A percentile compares a stretch with the other conserved stretches of the same genome.
Conservation (phyloP, 2,329 filamentous ascomycete species). For the Ophiostoma fasciatum region DNA sequence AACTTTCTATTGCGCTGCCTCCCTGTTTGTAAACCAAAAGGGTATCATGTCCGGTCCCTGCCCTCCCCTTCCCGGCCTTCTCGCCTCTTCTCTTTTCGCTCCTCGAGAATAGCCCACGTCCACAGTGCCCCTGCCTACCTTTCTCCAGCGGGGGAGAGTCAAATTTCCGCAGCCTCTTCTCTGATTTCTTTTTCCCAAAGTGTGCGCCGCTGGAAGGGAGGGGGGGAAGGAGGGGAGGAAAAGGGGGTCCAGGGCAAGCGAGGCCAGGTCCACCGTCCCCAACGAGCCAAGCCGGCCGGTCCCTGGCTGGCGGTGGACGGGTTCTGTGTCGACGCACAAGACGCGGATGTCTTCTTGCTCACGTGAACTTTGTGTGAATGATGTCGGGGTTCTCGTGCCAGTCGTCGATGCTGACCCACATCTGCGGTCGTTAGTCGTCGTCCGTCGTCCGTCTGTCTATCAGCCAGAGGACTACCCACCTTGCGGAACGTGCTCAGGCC, state of each 20-base stretch:
- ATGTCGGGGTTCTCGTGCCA: slow-evolving; percentile 99
- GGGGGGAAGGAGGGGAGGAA: no score
- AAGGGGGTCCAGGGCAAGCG: no score
- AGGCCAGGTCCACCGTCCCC: no score
- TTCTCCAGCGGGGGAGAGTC: no score
- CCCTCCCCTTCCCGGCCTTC: background rate
- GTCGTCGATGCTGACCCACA: slow-evolving; percentile 99
- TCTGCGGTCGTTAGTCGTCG: slow-evolving; percentile 36
- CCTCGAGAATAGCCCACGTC: no score
- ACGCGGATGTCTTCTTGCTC: slow-evolving; percentile 16
- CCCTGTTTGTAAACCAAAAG: slow-evolving; percentile 11
- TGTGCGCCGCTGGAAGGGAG: no score
- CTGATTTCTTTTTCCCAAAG: no score
- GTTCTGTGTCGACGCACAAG: no score
- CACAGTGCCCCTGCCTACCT: no score
- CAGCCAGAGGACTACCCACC: slow-evolving; percentile 37
- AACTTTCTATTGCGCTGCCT: slow-evolving; percentile 1
- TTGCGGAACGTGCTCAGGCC: slow-evolving; percentile 97
- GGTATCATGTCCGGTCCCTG: slow-evolving; percentile 10
- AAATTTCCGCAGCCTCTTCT: no score
- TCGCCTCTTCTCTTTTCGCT: background rate
- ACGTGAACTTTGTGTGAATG: slow-evolving; percentile 96
- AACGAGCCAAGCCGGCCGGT: no score
- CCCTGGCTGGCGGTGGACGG: no score
- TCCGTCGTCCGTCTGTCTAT: background rate